A percentile compares a stretch with the other conserved stretches of the same genome.
Evolutionary conservation across 148 eudicot species (phyloP).

Genomic region (Rhododendron mucronatum): DNA sequence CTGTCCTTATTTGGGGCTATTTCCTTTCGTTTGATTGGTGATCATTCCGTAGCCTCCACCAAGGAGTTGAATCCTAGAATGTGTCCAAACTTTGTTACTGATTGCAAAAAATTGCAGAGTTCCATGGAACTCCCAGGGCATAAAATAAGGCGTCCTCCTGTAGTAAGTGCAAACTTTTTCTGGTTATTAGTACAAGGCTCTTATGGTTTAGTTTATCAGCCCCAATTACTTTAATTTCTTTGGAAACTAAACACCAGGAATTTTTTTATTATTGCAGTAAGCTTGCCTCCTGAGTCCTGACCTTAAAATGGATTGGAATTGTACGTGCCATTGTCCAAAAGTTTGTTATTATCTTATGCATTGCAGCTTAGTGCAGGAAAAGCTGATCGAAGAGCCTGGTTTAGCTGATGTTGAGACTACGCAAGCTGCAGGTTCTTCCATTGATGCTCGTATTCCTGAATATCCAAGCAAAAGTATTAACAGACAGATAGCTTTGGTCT

Average conservation of each 20-base stretch:
- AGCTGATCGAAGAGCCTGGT: conserved; percentile 28
- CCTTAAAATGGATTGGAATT: neutral
- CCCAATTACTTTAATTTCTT: neutral
- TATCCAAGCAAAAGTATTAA: conserved; percentile 60
- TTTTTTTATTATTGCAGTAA: neutral
- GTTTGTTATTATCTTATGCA: neutral
- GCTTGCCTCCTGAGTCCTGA: neutral
- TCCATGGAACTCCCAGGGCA: neutral
- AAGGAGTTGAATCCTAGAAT: neutral
- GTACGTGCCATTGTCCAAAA: neutral
- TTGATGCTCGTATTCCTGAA: conserved; percentile 45
- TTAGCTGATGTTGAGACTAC: conserved; percentile 23
- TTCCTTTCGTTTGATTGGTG: neutral
- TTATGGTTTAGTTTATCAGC: neutral
- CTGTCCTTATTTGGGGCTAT: neutral
- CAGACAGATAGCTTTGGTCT: conserved; percentile 53
- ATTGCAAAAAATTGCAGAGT: neutral
- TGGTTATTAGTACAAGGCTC: neutral
- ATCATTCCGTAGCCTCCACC: neutral
- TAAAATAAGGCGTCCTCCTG: neutral
- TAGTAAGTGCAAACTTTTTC: neutral
- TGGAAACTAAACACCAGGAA: neutral
- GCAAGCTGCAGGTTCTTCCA: conserved; percentile 31
- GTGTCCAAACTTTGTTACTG: neutral
- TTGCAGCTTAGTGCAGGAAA: conserved; percentile 40